Evolutionary conservation across 2,329 filamentous ascomycete species (phyloP), one percentile per base, ranked within the genome.

Genomic region (Corinectria fuckeliana): DNA sequence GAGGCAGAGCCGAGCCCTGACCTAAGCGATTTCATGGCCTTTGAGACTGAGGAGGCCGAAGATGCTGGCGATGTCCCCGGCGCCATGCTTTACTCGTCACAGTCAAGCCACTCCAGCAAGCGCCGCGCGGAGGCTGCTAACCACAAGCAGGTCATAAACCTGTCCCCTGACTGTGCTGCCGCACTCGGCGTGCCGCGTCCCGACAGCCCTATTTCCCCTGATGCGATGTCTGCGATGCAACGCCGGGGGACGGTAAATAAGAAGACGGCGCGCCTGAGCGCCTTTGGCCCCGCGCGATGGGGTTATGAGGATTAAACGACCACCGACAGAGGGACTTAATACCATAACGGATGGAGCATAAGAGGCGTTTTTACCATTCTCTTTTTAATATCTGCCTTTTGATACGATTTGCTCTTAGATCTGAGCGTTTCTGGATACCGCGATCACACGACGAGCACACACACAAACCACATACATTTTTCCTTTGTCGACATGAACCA

Each of bases 161-260:
- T 48, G 23, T 57, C 54, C 32, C 52, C 51, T n/a, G 53, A 67
- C 20, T 56, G 26, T 26, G 18, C 30, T 16, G 45, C 52, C n/a
- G 71, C 67, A 16, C 60, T 66, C 8, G 68, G 69, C n/a, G 50
- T 79, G 5, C 76, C 78, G 5, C 72, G 78, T 20, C 78, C 80
- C 3, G 79, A 82, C 50, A 78, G 76, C 56, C 76, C 75, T 26
- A 74, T 78, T 50, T 77, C 76, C 0, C 73, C 76, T 2, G 70
- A 71, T 13, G 59, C 67, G 1, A 72, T 77, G 36, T 70, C 74
- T 2, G 50, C 65, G 9, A 61, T 64, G 5, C 67, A 68, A 14
- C 61, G 57, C 25, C 65, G 69, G 42, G 61, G 63, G 9, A 69
- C 71, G 20, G 62, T 71, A 47, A 71, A 69, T 64, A 78, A 78